Evolutionary conservation across 2,329 filamentous ascomycete genomes (phyloP), one percentile per base, ranked within the genome.

Genomic region (Xylariaceae sp.): DNA sequence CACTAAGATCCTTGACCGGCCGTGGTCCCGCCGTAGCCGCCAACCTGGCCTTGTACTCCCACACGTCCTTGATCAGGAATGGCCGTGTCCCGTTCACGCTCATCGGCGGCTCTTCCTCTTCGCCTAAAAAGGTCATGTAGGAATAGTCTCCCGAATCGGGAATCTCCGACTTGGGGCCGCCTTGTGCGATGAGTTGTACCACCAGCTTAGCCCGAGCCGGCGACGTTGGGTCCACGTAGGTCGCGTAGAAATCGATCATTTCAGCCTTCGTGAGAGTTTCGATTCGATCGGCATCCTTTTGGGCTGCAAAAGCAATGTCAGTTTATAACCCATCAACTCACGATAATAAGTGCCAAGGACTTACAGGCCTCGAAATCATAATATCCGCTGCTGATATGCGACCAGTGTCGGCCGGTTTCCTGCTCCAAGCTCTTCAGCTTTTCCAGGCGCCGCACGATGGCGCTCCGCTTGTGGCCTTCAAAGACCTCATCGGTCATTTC

Each of bases 341-440:
- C 42, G n/a, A 16, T 7, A 12, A 32, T 9, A 15, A n/a, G 13
- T n/a, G 10, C 19, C 15, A 34, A 46, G n/a, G 2, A 76, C 82
- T 70, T 77, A 91, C 92, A 83, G 68, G 88, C 84, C 65, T 90
- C 80, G 71, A 97, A 99, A 70, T 96, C 91, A 69, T 92, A 95
- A 62, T 87, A 89, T 68, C 96, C 92, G 49, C 80, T 87, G 47
- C 83, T 81, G 62, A 99, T 89, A 65, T 96, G 89, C 47, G 78
- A 79, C 92, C 90, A 96, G 68, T 95, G 86, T 42, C 89, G 81
- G 51, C 78, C 80, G 5, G 86, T 90, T 73, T 99, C 94, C 60
- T 92, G 87, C 55, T 86, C 82, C 44, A 99, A 75, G 61, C 96
- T 97, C 78, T 96, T 96, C 63, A 95, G 71, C 71, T 95, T 96